Percentiles rank a stretch among this genome's conserved stretches.
These are phyloP conservation scores for Takakia lepidozioides DNA, from an alignment of 225 moss, liverwort and hornwort species.

Conservation along the genomic window DNA sequence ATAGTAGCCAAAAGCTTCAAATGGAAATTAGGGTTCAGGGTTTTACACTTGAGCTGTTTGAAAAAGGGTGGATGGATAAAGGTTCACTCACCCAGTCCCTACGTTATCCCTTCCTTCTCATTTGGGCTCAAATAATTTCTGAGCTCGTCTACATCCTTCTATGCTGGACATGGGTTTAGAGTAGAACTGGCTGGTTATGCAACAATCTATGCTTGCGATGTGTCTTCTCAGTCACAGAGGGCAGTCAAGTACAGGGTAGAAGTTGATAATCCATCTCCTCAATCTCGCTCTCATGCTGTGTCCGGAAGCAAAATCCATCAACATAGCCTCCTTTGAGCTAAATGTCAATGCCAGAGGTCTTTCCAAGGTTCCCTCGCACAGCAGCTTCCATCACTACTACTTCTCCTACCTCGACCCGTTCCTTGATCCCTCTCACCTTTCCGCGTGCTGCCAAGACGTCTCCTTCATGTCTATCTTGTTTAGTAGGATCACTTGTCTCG, in stretches of 20 bases:
- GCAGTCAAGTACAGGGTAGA: neutral
- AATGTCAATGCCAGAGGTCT: slow-evolving; percentile 21
- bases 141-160: neutral
- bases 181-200: no score
- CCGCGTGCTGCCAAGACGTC: no score
- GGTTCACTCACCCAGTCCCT: no score
- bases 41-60: no score
- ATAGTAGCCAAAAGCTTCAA: neutral
- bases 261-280: neutral
- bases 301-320: neutral
- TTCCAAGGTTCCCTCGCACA: slow-evolving; percentile 11
- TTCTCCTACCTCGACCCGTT: neutral
- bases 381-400: neutral
- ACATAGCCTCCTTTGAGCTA: neutral
- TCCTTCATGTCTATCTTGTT: no score
- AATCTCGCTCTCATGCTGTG: neutral
- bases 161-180: neutral
- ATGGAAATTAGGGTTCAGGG: no score
- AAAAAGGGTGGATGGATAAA: no score
- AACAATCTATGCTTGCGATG: no score
- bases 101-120: neutral
- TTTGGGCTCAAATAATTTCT: neutral
- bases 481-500: no score
- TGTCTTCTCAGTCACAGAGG: no score
- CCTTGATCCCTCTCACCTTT: no score